Base-by-base conservation (phyloP, 768 basidiomycete genomes). In the Lactifluus piperatus region DNA sequence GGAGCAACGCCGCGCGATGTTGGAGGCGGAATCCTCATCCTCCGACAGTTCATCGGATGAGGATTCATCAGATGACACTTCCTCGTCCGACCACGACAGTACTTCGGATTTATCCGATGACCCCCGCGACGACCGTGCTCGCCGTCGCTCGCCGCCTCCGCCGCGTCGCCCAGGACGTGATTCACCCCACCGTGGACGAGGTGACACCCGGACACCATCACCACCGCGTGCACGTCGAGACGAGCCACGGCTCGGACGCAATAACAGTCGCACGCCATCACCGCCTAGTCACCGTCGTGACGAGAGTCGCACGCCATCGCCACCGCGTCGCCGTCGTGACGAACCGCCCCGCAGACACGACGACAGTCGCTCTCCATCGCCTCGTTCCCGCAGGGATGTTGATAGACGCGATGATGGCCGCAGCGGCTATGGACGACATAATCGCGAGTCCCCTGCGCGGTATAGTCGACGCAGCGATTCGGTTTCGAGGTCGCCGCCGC, bases 1-100 rank as follows among this genome's bases (percentile, higher is more conserved):
- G 85, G 94, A 94, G 68, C 93, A 95, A 72, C 85, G 92, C 36
- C 87, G 90, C 34, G 90, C 89, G 3, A 84, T 90, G 79, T 78
- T 92, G 26, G 89, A 88, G 69, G 88, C 83, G 22, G 79, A 76
- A 51, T 78, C 78, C 0, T 78, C 75, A 6, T 76, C 77, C 1
- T 77, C 76, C 0, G 74, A 74, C 41, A 70, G 71, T 5, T 72
- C 72, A 54, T 70, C 71, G 2, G 68, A 70, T 43, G 69, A 70
- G 0, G 78, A 81, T 63, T 78, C 78, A 0, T 72, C 73, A 47
- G 71, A 75, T 10, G 72, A 73, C 41, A 68, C 67, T n/a, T 66
- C 72, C 0, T 71, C 69, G 18, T 69, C 76, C 3, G 71, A 74
- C 43, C 76, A 79, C 0, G 77, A 55, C 30, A 14, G 78, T 3